Conservation (phyloP, 768 basidiomycete species). For the Podaxis rugospora region DNA sequence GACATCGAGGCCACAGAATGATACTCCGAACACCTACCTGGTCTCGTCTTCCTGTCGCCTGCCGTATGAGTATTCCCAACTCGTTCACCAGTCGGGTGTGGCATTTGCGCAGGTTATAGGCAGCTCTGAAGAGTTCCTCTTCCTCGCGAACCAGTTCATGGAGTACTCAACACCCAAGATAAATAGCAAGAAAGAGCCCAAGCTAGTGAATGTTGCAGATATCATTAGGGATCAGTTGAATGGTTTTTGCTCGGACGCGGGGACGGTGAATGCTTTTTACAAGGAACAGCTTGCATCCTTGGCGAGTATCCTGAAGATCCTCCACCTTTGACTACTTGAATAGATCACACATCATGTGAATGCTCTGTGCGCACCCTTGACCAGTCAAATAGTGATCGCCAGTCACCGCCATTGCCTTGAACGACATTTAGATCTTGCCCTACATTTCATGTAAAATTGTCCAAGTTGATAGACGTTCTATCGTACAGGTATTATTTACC, state of each 20-base stretch:
- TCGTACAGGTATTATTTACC: no score
- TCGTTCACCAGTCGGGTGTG: slow-evolving; percentile 84
- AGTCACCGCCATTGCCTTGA: no score
- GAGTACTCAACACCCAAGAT: slow-evolving; percentile 53
- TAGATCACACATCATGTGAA: neutral
- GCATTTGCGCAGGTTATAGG: slow-evolving; percentile 89
- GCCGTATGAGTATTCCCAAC: slow-evolving; percentile 83
- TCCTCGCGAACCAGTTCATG: slow-evolving; percentile 86
- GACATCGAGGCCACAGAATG: slow-evolving; percentile 75
- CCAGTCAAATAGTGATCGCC: no score
- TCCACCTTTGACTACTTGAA: slow-evolving; percentile 44
- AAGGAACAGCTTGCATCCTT: slow-evolving; percentile 58
- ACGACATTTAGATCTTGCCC: no score
- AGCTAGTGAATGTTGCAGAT: slow-evolving; percentile 56
- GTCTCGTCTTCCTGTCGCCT: slow-evolving; percentile 85
- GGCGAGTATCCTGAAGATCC: slow-evolving; percentile 43
- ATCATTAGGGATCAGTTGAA: slow-evolving; percentile 56
- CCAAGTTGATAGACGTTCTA: no score
- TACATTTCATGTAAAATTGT: no score
- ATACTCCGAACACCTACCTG: slow-evolving; percentile 79
- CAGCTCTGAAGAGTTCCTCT: slow-evolving; percentile 75
- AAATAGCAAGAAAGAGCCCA: slow-evolving; percentile 55
- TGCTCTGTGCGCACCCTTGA: neutral
- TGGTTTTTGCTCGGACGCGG: slow-evolving; percentile 60
- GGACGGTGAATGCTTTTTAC: slow-evolving; percentile 60